Conservation (phyloP, 225 moss, liverwort and hornwort species). For the Neckera pumila region DNA sequence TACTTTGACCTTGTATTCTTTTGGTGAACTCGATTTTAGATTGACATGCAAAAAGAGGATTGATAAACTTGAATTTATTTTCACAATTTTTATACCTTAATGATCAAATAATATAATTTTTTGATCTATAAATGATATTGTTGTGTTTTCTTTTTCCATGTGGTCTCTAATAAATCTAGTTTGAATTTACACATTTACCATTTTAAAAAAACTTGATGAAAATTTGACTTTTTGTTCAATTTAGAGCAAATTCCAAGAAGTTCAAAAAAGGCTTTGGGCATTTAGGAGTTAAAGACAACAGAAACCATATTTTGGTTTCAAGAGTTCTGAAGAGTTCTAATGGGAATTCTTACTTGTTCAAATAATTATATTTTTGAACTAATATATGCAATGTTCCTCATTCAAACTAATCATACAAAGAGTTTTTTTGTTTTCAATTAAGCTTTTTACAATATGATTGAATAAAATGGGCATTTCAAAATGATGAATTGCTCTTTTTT, state of each 20-base stretch:
- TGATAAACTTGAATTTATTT: not conserved
- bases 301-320: rapidly evolving
- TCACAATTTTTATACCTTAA: not conserved
- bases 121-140: rapidly evolving
- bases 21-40: not conserved
- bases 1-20: rapidly evolving
- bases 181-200: too few relatives aligned
- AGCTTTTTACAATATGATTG: not conserved
- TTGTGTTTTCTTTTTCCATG: rapidly evolving
- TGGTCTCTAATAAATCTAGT: not conserved
- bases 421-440: not conserved
- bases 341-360: not conserved
- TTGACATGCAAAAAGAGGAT: not conserved
- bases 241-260: not conserved
- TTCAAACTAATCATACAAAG: not conserved
- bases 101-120: not conserved
- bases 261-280: not conserved
- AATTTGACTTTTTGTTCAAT: not conserved
- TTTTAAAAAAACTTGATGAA: too few relatives aligned
- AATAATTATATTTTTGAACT: not conserved
- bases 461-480: not conserved
- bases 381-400: not conserved
- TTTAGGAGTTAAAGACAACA: rapidly evolving
- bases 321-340: not conserved
- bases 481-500: rapidly evolving